Evolutionary conservation across 176 grass and related monocot genomes (phyloP).

Genomic region (Phoenix dactylifera): DNA sequence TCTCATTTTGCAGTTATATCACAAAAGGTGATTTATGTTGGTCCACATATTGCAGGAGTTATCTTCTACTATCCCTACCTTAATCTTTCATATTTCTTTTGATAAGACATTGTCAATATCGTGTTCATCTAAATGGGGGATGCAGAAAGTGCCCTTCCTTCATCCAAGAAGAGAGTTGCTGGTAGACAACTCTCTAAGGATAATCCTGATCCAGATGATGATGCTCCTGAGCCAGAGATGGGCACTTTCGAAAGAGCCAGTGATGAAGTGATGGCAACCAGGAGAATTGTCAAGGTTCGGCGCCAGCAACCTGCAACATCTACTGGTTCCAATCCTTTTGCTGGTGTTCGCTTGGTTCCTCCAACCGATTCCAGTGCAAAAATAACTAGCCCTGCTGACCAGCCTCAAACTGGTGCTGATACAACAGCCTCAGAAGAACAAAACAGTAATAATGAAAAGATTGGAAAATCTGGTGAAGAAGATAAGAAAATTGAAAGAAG

Average conservation of each 20-base stretch:
- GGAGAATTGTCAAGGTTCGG: constrained; percentile 75
- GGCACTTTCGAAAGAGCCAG: constrained; percentile 85
- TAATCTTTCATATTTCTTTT: too few species aligned
- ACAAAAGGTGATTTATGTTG: too few species aligned
- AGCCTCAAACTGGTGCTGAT: constrained; percentile 33
- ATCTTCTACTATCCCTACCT: too few species aligned
- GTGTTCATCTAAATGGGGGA: constrained; percentile 38
- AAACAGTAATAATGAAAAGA: constrained; percentile 8
- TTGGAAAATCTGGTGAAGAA: constrained; percentile 14
- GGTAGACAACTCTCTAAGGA: constrained; percentile 74
- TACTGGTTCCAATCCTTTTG: constrained; percentile 70
- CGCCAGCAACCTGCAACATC: constrained; percentile 40
- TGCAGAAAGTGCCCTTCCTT: constrained; percentile 38
- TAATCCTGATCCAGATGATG: constrained; percentile 80
- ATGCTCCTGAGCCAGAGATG: constrained; percentile 41
- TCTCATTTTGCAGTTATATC: too few species aligned
- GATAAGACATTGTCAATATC: too few species aligned
- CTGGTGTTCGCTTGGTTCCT: constrained; percentile 52
- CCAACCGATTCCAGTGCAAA: constrained; percentile 39
- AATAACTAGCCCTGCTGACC: constrained; percentile 22
- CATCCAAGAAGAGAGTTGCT: constrained; percentile 87
- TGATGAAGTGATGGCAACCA: constrained; percentile 95
- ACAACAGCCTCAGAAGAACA: constrained; percentile 12
- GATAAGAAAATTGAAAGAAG: constrained; percentile 33
- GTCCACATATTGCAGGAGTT: too few species aligned